Base-by-base conservation (phyloP, 371 early-diverging fungal genomes). In the Chytridium lagenaria region DNA sequence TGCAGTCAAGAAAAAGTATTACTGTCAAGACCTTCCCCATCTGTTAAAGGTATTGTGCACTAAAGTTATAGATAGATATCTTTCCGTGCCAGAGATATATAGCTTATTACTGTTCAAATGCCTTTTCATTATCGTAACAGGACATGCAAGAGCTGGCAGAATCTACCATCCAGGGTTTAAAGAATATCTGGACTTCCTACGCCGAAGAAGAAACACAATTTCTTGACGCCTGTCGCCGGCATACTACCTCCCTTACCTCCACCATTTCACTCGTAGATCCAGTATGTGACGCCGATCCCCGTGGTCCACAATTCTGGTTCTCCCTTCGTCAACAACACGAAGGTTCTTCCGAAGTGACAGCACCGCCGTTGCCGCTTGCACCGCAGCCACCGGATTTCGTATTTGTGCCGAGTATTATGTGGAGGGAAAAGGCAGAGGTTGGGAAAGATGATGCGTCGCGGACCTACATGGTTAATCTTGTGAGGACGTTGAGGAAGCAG, bases 1-100 rank as follows among this genome's bases (percentile, higher is more conserved):
- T 65, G 79, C 81, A 5, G 73, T 77, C 33, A 85, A 87, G 72
- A 63, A 75, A 39, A 76, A 75, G 28, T 80, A 83, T 65, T 82
- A 78, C 74, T 65, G 73, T 26, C 70, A 74, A 39, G 81, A 84
- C 39, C 75, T 85, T 44, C 86, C 86, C 28, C 72, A 66, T 0
- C 39, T 83, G n/a, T 74, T 87, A 65, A 75, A 79, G 74, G 78
- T 78, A 34, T 50, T 26, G 1, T 22, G 1, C 34, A 16, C n/a
- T 44, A 16, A 28, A 30, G 0, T 44, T 30, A 15, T n/a, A 0
- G 36, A 61, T 50, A 34, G n/a, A 7, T 36, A 31, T 39, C 40
- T 52, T 37, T 36, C 44, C 22, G 15, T 31, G 23, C 50, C 0
- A 65, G 34, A 39, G 64, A 71, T 38, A 72, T 23, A 61, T 67